Conservation (phyloP, 768 basidiomycete genomes). For the Russula sp. region DNA sequence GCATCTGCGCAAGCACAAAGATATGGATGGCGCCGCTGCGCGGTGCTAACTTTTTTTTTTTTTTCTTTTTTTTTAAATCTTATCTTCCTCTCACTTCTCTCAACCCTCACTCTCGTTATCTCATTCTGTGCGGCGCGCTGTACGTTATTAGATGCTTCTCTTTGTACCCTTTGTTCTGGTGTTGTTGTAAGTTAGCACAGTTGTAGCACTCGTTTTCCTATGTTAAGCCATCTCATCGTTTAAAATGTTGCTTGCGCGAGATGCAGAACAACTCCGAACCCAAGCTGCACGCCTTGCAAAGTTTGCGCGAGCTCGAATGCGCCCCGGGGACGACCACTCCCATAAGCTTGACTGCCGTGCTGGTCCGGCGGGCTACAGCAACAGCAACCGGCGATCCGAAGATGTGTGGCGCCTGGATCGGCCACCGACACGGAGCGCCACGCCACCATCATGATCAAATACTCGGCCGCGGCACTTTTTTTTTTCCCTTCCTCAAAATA, state of each 20-base stretch:
- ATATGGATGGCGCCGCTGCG: constrained; percentile 21
- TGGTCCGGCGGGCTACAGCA: too few species aligned
- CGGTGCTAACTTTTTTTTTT: background rate
- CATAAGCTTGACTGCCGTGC: too few species aligned
- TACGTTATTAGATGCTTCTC: background rate
- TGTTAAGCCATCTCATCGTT: background rate
- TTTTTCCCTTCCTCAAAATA: background rate
- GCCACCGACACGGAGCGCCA: constrained; percentile 4
- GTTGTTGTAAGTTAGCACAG: background rate
- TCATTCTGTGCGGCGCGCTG: background rate
- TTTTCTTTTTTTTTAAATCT: background rate
- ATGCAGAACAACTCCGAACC: background rate
- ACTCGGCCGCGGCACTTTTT: background rate
- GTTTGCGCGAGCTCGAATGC: background rate
- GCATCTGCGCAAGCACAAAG: constrained; percentile 21
- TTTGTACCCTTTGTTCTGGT: background rate
- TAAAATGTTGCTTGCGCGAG: background rate
- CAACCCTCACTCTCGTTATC: constrained; percentile 8
- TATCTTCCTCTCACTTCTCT: background rate
- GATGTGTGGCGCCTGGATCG: background rate
- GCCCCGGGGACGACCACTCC: too few species aligned
- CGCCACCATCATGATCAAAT: constrained; percentile 7
- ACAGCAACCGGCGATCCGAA: background rate
- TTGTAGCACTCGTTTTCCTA: background rate
- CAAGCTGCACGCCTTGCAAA: background rate